phyloP scores from a whole-genome alignment of 2,329 filamentous ascomycete genomes.

The Diplodia corticola region DNA sequence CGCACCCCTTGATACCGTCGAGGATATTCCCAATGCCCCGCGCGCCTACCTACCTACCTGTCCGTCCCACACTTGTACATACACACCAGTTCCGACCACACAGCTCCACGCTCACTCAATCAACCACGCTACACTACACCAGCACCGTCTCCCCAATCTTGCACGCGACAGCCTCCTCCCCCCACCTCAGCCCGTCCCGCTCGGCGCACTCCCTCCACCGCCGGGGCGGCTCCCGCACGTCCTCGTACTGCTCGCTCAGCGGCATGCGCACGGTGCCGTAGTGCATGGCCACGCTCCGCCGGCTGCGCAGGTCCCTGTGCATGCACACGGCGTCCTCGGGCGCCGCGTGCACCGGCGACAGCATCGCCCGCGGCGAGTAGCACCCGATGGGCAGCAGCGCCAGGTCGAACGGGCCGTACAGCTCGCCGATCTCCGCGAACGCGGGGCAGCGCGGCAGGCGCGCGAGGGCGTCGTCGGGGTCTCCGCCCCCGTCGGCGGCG shows the following conservation, averaged over 20 bases:
- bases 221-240: slow-evolving; percentile 50
- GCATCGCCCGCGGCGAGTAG: slow-evolving; percentile 47
- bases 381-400: slow-evolving; percentile 52
- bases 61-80: no score
- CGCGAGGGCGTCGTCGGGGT: slow-evolving; percentile 34
- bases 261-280: slow-evolving; percentile 52
- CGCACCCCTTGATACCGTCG: no score
- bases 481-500: slow-evolving; percentile 30
- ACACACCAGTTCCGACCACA: no score
- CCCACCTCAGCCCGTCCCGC: slow-evolving; percentile 44
- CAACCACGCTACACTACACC: no score
- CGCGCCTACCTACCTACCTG: no score
- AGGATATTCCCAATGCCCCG: no score
- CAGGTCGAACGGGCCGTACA: slow-evolving; percentile 52
- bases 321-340: slow-evolving; percentile 52
- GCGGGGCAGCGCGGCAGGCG: slow-evolving; percentile 48
- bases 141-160: slow-evolving; percentile 51
- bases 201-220: slow-evolving; percentile 49
- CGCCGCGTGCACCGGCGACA: slow-evolving; percentile 49
- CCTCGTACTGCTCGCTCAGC: slow-evolving; percentile 49
- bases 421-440: slow-evolving; percentile 49
- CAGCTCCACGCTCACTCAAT: no score
- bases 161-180: slow-evolving; percentile 41
- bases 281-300: slow-evolving; percentile 54
- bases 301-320: slow-evolving; percentile 49